Evolutionary conservation across 108 stramenopile species (phyloP), one percentile per base, ranked within the genome.

Genomic region (Nannochloropsis salina): DNA sequence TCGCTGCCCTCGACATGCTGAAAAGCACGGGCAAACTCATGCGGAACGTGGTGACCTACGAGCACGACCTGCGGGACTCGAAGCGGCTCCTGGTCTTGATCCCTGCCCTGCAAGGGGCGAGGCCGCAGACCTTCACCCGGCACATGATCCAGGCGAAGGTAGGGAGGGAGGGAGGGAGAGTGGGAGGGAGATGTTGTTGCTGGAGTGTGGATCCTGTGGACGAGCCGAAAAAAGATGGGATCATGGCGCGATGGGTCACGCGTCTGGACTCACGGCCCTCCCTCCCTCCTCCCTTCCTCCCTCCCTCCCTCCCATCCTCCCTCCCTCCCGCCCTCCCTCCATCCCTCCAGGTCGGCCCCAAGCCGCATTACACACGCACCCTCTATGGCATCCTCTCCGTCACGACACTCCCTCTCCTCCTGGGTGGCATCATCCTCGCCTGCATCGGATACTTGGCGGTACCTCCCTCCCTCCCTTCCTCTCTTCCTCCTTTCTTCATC

Each of bases 61-160:
- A 74, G n/a, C 61, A 74, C 61, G 61, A 74, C 61, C 8, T 74
- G 61, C 15, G n/a, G 61, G 61, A 74, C 61, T n/a, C 20, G 4
- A 74, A 74, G 61, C 15, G 61, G 61, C 61, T 74, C 1, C 61
- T 74, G 20, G 61, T 74, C 61, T n/a, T 74, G 20, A 74, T 74
- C n/a, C 61, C 61, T 1, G 61, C 61, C 61, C 2, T 74, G 20
- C 6, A 74, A n/a, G 61, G 61, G 6, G 61, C 61, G 2, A 74
- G 61, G 61, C 61, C 61, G 61, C 3, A n/a, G 61, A 74, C 61
- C 20, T 74, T 74, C 61, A 74, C 61, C 61, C 61, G 61, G 61
- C 61, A 74, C 61, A 74, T 74, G 61, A n/a, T 74, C 61, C 15
- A 74, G 61, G 61, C 61, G 6, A 74, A 74, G 61, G 61, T 74